A percentile compares a stretch with the other conserved stretches of the same genome.
Conservation (phyloP, 2,329 filamentous ascomycete species). For the Furcasterigmium furcatum region DNA sequence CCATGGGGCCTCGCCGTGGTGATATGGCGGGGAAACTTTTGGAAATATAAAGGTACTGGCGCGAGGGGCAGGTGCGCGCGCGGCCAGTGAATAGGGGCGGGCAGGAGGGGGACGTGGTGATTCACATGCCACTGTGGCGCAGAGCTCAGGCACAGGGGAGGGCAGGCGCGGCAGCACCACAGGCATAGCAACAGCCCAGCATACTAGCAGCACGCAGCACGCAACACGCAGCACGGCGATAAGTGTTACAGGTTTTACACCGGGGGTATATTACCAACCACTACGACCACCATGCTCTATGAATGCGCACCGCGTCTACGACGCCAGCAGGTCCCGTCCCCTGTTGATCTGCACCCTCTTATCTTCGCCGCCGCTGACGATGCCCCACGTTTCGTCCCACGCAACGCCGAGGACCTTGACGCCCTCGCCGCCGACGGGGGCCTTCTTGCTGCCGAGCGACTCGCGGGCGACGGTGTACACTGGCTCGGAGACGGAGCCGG, state of each 20-base stretch:
- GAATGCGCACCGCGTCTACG: conserved; percentile 18
- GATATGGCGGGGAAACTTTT: no score
- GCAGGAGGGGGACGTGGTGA: no score
- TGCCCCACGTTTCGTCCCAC: conserved; percentile 84
- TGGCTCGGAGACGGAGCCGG: conserved; percentile 65
- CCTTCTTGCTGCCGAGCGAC: conserved; percentile 62
- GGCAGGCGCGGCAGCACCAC: no score
- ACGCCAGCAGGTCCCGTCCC: conserved; percentile 49
- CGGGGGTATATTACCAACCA: neutral
- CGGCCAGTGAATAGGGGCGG: no score
- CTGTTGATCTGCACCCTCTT: conserved; percentile 91
- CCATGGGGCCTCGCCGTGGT: no score
- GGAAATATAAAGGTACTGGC: no score
- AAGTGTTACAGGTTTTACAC: neutral
- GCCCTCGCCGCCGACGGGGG: conserved; percentile 71
- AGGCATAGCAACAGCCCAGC: no score
- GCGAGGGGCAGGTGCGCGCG: no score
- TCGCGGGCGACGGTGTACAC: conserved; percentile 75
- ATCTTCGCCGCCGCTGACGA: conserved; percentile 90
- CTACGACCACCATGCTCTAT: neutral
- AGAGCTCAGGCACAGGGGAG: no score
- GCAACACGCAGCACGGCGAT: no score
- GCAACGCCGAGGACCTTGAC: conserved; percentile 85
- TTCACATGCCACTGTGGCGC: no score
- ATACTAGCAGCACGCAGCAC: no score